Conservation (phyloP, 2,329 filamentous ascomycete genomes). For the Harringtonia aguacate region DNA sequence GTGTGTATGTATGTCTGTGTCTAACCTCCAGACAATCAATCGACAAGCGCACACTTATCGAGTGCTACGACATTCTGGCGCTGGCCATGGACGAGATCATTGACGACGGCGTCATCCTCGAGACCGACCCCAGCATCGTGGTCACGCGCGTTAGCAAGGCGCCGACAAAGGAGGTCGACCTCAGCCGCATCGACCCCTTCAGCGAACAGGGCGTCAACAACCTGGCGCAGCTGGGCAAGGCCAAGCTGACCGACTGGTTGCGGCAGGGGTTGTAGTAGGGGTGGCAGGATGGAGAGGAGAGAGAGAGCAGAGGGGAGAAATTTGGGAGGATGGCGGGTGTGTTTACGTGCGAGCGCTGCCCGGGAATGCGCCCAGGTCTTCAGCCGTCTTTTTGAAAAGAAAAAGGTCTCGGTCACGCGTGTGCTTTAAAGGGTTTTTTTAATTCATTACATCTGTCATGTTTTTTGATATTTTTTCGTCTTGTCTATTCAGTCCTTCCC, state of each 20-base stretch:
- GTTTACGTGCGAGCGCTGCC: too few species aligned
- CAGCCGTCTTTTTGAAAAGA: too few species aligned
- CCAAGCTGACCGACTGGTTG: constrained; percentile 82
- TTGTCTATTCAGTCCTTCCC: not conserved
- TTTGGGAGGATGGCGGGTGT: too few species aligned
- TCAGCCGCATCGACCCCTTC: constrained; percentile 81
- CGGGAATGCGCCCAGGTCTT: too few species aligned
- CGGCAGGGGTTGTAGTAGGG: constrained; percentile 60
- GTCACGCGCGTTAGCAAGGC: constrained; percentile 87
- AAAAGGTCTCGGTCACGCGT: too few species aligned
- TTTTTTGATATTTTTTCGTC: not conserved
- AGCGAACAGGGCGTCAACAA: constrained; percentile 94
- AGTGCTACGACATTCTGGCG: constrained; percentile 95
- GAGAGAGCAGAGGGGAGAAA: not conserved
- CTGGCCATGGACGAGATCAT: constrained; percentile 92
- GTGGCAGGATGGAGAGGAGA: constrained; percentile 3
- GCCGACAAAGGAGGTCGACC: constrained; percentile 79
- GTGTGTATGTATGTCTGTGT: constrained; percentile 31
- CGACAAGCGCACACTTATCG: constrained; percentile 94
- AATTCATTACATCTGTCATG: not conserved
- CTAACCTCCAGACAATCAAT: constrained; percentile 53
- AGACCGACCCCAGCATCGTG: constrained; percentile 92
- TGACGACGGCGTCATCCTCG: constrained; percentile 91
- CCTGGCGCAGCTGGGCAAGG: constrained; percentile 85
- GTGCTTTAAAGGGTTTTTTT: not conserved